Conservation (phyloP, 2,329 filamentous ascomycete genomes). For the Catunica adiposa region DNA sequence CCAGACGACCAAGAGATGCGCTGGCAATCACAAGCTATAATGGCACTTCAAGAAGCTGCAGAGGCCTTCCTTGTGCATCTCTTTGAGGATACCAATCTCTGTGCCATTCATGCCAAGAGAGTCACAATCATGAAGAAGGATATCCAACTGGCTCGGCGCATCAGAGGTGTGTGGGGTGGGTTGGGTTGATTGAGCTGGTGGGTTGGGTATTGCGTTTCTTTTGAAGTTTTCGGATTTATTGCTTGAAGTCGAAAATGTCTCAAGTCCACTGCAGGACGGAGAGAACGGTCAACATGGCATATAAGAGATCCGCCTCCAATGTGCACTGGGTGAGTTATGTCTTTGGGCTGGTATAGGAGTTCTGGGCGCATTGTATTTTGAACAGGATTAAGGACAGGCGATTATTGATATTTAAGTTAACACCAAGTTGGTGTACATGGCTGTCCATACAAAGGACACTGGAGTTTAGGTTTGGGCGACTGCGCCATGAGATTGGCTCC, state of each 20-base stretch:
- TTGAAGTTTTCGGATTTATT: neutral
- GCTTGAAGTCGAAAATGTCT: neutral
- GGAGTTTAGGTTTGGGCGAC: no score
- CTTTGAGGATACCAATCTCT: constrained; percentile 93
- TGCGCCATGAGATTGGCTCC: no score
- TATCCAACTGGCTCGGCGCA: constrained; percentile 75
- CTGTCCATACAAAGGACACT: no score
- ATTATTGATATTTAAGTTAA: neutral
- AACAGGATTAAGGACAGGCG: neutral
- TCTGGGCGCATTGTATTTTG: neutral
- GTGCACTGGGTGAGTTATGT: neutral
- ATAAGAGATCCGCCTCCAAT: no score
- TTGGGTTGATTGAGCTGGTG: constrained; percentile 30
- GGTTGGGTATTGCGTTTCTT: neutral
- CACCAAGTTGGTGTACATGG: neutral
- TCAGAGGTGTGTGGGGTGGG: constrained; percentile 63
- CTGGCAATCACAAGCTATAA: constrained; percentile 92
- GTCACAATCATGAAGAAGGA: constrained; percentile 98
- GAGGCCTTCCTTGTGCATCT: constrained; percentile 91
- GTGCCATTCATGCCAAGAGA: constrained; percentile 89
- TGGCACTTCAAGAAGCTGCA: constrained; percentile 85
- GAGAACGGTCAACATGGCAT: no score
- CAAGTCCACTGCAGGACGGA: constrained; percentile 1
- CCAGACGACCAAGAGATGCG: constrained; percentile 54
- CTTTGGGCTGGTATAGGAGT: constrained; percentile 8